Evolutionary conservation across 495 filamentous ascomycete species (phyloP).

Genomic region (Wilcoxina mikolae): DNA sequence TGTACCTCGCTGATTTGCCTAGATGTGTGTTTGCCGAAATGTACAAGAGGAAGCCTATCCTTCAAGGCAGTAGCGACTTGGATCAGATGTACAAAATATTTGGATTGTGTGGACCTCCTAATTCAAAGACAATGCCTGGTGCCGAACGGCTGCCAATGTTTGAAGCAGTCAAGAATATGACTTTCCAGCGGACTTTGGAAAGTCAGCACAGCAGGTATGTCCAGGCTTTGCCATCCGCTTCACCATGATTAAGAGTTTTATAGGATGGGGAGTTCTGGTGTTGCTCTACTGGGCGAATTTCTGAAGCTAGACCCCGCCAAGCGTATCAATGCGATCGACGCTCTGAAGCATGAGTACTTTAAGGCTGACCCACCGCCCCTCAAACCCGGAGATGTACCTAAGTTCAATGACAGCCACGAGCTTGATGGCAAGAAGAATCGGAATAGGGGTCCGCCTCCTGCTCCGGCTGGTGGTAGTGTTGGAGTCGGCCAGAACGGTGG

Average conservation of each 20-base stretch:
- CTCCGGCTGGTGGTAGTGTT: constrained; percentile 75
- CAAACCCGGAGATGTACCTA: constrained; percentile 64
- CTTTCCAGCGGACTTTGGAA: constrained; percentile 49
- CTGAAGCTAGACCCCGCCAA: constrained; percentile 76
- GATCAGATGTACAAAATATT: constrained; percentile 89
- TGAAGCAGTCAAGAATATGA: constrained; percentile 50
- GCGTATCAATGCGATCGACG: constrained; percentile 87
- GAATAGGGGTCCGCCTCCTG: constrained; percentile 65
- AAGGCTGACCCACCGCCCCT: constrained; percentile 61
- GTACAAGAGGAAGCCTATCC: constrained; percentile 85
- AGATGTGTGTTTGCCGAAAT: constrained; percentile 98
- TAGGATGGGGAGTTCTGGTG: constrained; percentile 42
- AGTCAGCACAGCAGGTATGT: constrained; percentile 57
- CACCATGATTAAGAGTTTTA: background rate
- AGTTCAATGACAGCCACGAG: constrained; percentile 89
- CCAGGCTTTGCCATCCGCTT: background rate
- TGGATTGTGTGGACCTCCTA: constrained; percentile 81
- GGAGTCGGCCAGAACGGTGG: constrained; percentile 55
- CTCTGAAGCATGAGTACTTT: constrained; percentile 87
- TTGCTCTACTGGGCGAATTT: constrained; percentile 68
- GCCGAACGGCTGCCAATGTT: constrained; percentile 70
- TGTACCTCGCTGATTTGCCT: background rate
- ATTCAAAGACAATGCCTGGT: constrained; percentile 83
- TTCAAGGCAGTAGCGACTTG: constrained; percentile 72
- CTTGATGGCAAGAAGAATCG: constrained; percentile 80